Conservation (phyloP, 2,329 filamentous ascomycete species). For the Blastomyces percursus region DNA sequence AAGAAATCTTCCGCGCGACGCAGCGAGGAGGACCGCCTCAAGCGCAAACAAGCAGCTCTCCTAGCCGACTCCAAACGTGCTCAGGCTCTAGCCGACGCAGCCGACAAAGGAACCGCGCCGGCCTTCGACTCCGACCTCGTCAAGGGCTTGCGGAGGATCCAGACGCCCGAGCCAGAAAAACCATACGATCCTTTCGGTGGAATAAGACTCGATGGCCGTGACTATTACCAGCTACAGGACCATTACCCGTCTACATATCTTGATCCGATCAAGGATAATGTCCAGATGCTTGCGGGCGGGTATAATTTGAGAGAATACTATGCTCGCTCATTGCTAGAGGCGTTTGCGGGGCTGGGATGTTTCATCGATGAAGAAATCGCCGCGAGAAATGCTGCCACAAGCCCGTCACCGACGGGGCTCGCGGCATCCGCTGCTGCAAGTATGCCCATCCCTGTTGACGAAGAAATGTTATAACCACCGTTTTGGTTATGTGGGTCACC, state of each 20-base stretch:
- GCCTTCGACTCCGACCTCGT: conserved; percentile 45
- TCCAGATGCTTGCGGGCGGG: conserved; percentile 61
- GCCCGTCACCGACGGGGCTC: conserved; percentile 20
- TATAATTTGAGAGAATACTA: conserved; percentile 78
- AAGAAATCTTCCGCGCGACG: conserved; percentile 59
- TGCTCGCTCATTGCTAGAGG: conserved; percentile 68
- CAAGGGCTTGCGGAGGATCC: conserved; percentile 62
- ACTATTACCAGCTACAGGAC: conserved; percentile 59
- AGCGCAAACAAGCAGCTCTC: conserved; percentile 35
- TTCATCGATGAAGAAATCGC: conserved; percentile 66
- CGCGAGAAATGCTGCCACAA: conserved; percentile 14
- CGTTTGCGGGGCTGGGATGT: conserved; percentile 78
- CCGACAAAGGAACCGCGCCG: conserved; percentile 12
- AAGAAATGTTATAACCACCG: conserved; percentile 4
- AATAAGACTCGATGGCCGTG: conserved; percentile 49
- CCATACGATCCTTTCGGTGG: conserved; percentile 87
- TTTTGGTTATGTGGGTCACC: background rate
- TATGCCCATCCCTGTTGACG: conserved; percentile 4
- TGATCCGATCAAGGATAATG: conserved; percentile 54
- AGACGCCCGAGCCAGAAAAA: conserved; percentile 52
- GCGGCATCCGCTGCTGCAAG: conserved; percentile 20
- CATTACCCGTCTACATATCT: conserved; percentile 68
- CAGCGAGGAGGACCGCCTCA: conserved; percentile 41
- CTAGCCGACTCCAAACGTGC: conserved; percentile 23
- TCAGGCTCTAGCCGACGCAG: conserved; percentile 17